Percentiles rank a stretch among this genome's conserved stretches.
Conservation (phyloP, 1,139 yeast species). For the Zygotorulaspora mrakii region DNA sequence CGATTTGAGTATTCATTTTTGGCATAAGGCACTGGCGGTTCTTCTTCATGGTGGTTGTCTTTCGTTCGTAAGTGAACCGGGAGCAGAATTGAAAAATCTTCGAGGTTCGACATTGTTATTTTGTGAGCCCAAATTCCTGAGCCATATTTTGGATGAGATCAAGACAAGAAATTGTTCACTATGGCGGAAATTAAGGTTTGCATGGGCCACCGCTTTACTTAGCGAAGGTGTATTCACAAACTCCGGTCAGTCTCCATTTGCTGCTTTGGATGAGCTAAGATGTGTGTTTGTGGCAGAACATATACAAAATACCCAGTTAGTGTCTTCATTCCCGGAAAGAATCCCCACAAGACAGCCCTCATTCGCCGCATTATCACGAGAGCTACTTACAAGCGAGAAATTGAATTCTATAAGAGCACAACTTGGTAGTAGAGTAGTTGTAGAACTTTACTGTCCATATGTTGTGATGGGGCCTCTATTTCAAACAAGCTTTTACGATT, state of each 20-base stretch:
- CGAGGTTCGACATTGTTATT: slow-evolving; percentile 26
- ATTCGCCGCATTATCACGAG: slow-evolving; percentile 17
- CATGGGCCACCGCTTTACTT: slow-evolving; percentile 38
- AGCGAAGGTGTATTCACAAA: slow-evolving; percentile 43
- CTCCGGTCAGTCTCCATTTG: slow-evolving; percentile 28
- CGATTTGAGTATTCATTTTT: slow-evolving; percentile 28
- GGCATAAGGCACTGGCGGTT: slow-evolving; percentile 37
- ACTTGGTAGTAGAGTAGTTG: slow-evolving; percentile 49
- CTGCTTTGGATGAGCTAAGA: slow-evolving; percentile 35
- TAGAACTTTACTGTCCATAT: slow-evolving; percentile 46
- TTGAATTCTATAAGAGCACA: slow-evolving; percentile 47
- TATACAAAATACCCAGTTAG: slow-evolving; percentile 15
- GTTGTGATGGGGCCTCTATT: slow-evolving; percentile 57
- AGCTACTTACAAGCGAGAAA: slow-evolving; percentile 32
- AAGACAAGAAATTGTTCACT: slow-evolving; percentile 3
- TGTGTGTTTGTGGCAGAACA: slow-evolving; percentile 42
- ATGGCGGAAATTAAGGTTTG: slow-evolving; percentile 19
- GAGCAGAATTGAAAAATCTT: slow-evolving; percentile 4
- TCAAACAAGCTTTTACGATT: slow-evolving; percentile 59
- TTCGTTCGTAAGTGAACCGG: slow-evolving; percentile 17
- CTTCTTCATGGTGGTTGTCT: slow-evolving; percentile 39
- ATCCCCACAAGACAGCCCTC: slow-evolving; percentile 19
- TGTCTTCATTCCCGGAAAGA: slow-evolving; percentile 18
- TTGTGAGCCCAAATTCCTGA: slow-evolving; percentile 13
- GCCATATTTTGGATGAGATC: slow-evolving; percentile 7